Conservation (phyloP, 331 rosid genomes). For the Spiraea crenata region DNA sequence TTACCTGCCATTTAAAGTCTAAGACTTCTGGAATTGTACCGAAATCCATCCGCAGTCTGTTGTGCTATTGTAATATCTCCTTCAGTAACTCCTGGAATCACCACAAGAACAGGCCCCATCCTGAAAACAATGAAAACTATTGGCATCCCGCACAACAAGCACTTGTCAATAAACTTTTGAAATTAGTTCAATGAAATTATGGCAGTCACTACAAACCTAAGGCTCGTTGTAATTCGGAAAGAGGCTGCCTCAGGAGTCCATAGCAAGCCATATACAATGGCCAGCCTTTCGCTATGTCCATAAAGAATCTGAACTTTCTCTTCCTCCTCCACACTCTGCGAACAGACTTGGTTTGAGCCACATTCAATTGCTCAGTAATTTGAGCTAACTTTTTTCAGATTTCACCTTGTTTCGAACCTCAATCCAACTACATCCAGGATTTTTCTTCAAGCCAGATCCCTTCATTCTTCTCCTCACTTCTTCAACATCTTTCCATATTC, state of each 20-base stretch:
- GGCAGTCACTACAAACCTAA: slow-evolving; percentile 71
- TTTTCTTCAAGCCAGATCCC: slow-evolving; percentile 63
- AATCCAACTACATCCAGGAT: slow-evolving; percentile 87
- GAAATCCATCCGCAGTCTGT: neutral
- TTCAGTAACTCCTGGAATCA: slow-evolving; percentile 25
- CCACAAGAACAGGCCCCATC: slow-evolving; percentile 73
- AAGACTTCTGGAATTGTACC: neutral
- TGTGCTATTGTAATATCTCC: neutral
- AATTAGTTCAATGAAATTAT: slow-evolving; percentile 63
- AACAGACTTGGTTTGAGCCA: slow-evolving; percentile 60
- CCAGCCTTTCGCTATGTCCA: slow-evolving; percentile 82
- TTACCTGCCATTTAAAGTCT: neutral
- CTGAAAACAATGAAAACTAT: slow-evolving; percentile 72
- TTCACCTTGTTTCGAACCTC: slow-evolving; percentile 53
- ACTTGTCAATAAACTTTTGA: slow-evolving; percentile 48
- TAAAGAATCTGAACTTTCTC: slow-evolving; percentile 58
- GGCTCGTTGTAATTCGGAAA: slow-evolving; percentile 63
- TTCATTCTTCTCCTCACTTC: slow-evolving; percentile 71
- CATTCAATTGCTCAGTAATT: slow-evolving; percentile 49
- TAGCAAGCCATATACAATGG: slow-evolving; percentile 68
- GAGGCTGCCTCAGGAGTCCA: slow-evolving; percentile 41
- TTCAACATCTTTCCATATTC: slow-evolving; percentile 72
- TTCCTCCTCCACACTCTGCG: slow-evolving; percentile 65
- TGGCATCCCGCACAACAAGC: slow-evolving; percentile 74
- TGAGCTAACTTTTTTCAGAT: slow-evolving; percentile 50